Conservation (phyloP, 1,139 yeast species). For the Yamadazyma sp. region DNA sequence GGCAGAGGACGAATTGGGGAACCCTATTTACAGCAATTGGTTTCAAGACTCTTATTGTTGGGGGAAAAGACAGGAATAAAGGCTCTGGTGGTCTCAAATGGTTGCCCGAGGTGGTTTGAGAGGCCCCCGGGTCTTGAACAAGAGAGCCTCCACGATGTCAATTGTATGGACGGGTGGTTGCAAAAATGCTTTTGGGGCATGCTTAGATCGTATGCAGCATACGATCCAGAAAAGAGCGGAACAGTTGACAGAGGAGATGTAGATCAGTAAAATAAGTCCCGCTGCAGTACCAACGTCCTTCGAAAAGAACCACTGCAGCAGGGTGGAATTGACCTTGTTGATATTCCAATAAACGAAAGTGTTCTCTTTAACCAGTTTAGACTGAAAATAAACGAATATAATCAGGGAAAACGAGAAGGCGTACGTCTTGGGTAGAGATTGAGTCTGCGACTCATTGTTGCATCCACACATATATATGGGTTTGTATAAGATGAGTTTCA, state of each 20-base stretch:
- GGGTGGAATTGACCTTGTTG: constrained; percentile 52
- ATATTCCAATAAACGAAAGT: constrained; percentile 47
- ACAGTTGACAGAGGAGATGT: constrained; percentile 14
- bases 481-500: neutral
- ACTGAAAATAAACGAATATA: constrained; percentile 54
- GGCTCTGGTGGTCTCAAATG: neutral
- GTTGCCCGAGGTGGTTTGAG: no score
- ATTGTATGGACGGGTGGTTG: no score
- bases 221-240: neutral
- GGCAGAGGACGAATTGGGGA: constrained; percentile 23
- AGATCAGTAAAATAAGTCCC: constrained; percentile 47
- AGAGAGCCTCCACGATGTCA: no score
- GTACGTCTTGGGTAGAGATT: constrained; percentile 21
- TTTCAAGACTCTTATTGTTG: constrained; percentile 13
- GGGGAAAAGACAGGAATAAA: constrained; percentile 20
- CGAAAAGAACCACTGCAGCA: constrained; percentile 21
- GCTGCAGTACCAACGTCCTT: constrained; percentile 22
- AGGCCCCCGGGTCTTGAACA: no score
- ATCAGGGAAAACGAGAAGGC: constrained; percentile 56
- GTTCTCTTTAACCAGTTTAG: constrained; percentile 50
- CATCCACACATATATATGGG: neutral
- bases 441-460: neutral
- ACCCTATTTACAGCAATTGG: constrained; percentile 21
- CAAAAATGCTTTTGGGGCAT: no score
- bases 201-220: no score